Percentiles rank a stretch among this genome's conserved stretches.
Conservation (phyloP, 495 filamentous ascomycete genomes). For the Xylaria palmicola region DNA sequence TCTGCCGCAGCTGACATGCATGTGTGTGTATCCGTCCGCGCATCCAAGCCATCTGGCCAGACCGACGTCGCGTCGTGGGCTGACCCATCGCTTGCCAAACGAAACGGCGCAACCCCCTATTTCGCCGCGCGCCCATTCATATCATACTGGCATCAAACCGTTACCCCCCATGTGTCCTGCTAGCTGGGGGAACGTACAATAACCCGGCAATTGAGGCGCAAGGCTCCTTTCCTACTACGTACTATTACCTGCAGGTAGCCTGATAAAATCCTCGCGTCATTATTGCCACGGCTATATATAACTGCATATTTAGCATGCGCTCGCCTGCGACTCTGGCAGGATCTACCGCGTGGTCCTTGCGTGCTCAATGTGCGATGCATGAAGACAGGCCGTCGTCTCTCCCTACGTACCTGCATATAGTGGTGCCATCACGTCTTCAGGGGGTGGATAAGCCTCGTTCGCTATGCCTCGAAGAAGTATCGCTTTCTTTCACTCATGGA, state of each 20-base stretch:
- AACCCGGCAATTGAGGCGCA: neutral
- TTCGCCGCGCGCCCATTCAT: neutral
- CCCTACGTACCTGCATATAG: neutral
- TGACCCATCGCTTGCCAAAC: neutral
- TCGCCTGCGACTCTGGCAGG: neutral
- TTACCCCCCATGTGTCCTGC: neutral
- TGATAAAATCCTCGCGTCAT: too few relatives aligned
- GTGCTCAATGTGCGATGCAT: neutral
- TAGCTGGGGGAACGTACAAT: neutral
- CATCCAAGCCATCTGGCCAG: neutral
- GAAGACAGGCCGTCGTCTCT: neutral
- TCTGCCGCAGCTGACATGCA: conserved; percentile 8
- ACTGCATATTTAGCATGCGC: neutral
- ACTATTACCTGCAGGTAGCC: too few relatives aligned
- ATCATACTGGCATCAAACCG: too few relatives aligned
- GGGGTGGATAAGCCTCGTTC: neutral
- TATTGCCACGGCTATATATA: neutral
- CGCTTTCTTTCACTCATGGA: neutral
- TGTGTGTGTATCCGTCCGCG: neutral
- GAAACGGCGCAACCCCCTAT: conserved; percentile 1
- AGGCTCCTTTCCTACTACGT: neutral
- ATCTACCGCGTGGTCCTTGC: neutral
- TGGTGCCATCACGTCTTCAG: neutral
- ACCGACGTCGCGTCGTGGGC: neutral
- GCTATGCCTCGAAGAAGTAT: neutral